Evolutionary conservation across 1,284 basidiomycete genomes (phyloP).

Genomic region (Xerocomus minutiporus): DNA sequence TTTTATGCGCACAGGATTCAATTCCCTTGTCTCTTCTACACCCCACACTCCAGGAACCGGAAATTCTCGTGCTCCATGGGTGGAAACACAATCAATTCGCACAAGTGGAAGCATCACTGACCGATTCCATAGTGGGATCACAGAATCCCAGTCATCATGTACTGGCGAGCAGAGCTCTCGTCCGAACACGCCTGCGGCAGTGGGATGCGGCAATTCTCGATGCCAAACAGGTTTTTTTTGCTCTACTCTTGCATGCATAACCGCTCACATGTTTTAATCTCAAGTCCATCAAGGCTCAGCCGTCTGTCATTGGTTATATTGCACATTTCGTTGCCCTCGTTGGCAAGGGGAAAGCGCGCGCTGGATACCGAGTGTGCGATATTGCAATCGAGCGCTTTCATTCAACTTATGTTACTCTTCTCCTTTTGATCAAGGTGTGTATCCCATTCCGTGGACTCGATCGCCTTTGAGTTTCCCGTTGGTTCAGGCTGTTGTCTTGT

Average conservation of each 20-base stretch:
- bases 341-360: neutral
- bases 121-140: neutral
- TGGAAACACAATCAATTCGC: neutral
- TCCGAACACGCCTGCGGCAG: neutral
- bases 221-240: neutral
- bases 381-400: neutral
- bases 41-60: neutral
- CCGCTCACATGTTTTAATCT: neutral
- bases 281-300: conserved; percentile 2
- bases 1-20: neutral
- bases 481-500: neutral
- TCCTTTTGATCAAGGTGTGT: conserved; percentile 1
- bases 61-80: neutral
- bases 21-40: neutral
- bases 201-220: conserved; percentile 4
- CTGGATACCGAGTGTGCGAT: neutral
- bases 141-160: neutral
- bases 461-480: neutral
- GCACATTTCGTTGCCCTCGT: neutral
- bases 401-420: neutral
- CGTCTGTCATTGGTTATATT: conserved; percentile 1
- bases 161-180: conserved; percentile 5
- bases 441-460: neutral
- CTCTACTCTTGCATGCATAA: neutral
- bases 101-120: neutral